phyloP scores from a whole-genome alignment of 2,329 filamentous ascomycete genomes.

The Aspergillus japonicus region DNA sequence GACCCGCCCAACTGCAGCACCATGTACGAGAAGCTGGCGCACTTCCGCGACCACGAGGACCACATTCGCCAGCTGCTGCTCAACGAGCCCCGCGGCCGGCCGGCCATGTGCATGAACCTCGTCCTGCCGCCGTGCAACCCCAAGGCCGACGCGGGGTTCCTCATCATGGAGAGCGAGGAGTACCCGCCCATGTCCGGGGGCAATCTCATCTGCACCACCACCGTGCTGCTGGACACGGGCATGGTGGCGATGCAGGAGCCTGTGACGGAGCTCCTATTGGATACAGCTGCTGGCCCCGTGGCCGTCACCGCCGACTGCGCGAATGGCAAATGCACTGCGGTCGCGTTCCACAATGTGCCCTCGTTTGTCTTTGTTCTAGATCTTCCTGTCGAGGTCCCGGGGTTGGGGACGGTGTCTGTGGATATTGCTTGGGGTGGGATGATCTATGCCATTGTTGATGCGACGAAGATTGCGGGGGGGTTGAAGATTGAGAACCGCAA shows the following conservation, averaged over 20 bases:
- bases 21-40: conserved; percentile 50
- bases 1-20: conserved; percentile 38
- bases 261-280: conserved; percentile 40
- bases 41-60: conserved; percentile 43
- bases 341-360: conserved; percentile 48
- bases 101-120: conserved; percentile 41
- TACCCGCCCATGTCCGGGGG: conserved; percentile 48
- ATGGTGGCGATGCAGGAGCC: conserved; percentile 49
- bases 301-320: conserved; percentile 42
- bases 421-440: conserved; percentile 51
- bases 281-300: conserved; percentile 48
- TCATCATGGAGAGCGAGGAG: conserved; percentile 49
- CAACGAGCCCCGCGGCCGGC: conserved; percentile 47
- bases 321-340: conserved; percentile 43
- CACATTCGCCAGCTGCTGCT: conserved; percentile 44
- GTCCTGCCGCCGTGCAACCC: conserved; percentile 46
- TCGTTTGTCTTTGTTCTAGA: conserved; percentile 44
- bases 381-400: conserved; percentile 40
- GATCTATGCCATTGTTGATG: conserved; percentile 47
- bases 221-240: conserved; percentile 49
- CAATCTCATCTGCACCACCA: conserved; percentile 46
- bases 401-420: conserved; percentile 39
- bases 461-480: conserved; percentile 28
- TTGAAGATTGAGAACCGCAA: conserved; percentile 34
- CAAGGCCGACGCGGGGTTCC: conserved; percentile 44